phyloP scores from a whole-genome alignment of 169 alveolate genomes.

The Plasmodium vivax region DNA sequence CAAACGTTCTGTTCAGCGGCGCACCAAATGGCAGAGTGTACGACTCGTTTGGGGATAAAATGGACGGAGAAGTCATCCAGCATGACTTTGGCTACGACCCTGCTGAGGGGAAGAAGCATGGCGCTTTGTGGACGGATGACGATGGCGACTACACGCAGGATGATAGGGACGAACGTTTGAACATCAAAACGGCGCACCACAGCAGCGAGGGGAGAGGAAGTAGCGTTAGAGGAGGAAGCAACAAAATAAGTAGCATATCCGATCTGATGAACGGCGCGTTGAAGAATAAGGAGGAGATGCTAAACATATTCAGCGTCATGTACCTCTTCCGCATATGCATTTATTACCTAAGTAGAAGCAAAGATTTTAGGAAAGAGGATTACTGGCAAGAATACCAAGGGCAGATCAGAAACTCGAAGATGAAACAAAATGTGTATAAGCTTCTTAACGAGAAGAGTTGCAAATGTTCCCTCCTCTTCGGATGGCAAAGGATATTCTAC shows the following conservation, averaged over 20 bases:
- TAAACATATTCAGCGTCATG: slow-evolving; percentile 77
- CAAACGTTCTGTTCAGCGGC: not conserved
- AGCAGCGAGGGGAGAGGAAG: not conserved
- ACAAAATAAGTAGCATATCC: slow-evolving; percentile 15
- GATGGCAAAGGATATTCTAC: slow-evolving; percentile 88
- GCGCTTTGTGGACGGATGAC: not conserved
- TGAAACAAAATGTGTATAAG: slow-evolving; percentile 62
- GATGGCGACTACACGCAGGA: slow-evolving; percentile 6
- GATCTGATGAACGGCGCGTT: not conserved
- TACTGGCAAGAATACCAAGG: slow-evolving; percentile 82
- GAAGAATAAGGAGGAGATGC: slow-evolving; percentile 59
- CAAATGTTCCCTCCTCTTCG: slow-evolving; percentile 77
- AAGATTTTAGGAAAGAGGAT: slow-evolving; percentile 82
- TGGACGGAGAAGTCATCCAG: not conserved
- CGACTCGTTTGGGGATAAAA: not conserved
- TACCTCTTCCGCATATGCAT: slow-evolving; percentile 85
- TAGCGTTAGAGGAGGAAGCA: not conserved
- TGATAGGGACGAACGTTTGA: not conserved
- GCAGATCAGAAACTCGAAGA: slow-evolving; percentile 50
- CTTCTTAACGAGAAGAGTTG: slow-evolving; percentile 78
- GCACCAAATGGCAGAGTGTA: not conserved
- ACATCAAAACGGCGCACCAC: not conserved
- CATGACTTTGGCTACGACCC: not conserved
- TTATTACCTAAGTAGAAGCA: slow-evolving; percentile 84
- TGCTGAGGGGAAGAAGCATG: not conserved